Evolutionary conservation across 306 rosid genomes (phyloP), one percentile per base, ranked within the genome.

Genomic region (Bauhinia variegata): DNA sequence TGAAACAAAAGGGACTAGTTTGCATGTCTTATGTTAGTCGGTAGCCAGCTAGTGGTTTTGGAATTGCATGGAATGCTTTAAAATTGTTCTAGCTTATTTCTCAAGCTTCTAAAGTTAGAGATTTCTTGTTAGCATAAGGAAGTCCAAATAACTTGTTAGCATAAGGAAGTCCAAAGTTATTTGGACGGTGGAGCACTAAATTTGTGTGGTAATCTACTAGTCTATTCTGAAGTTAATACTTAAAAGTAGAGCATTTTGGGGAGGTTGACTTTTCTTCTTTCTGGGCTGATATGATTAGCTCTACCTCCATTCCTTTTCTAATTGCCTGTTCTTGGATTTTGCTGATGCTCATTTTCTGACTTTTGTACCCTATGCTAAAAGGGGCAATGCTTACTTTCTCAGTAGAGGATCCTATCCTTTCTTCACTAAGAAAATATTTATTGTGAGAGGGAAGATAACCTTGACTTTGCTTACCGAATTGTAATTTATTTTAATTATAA

Each of bases 391-490:
- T 23, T 41, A n/a, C 39, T 56, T 55, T 49, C 52, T 54, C 49
- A 60, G 54, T 39, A 14, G 30, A 55, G 23, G 38, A 41, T 48
- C 47, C 12, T 73, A 60, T 46, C 12, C 12, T 41, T 36, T 59
- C 65, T 52, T 34, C 55, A 5, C 46, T 10, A 28, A 44, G 28
- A 56, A 57, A 74, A 61, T 34, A 58, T 66, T 39, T 8, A 62
- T 61, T 65, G 31, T 41, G 28, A 37, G 63, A 62, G 38, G 56
- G 63, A 34, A 57, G 13, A 28, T 57, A 34, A 30, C 48, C 16
- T 30, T 36, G 44, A 64, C 65, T 60, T 38, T 17, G 42, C 54
- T 77, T 58, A 46, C 62, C 58, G 51, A 73, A 67, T 51, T 68
- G 61, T 39, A 43, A 55, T 70, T 70, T 63, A 23, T 44, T 14